phyloP scores from a whole-genome alignment of 1,139 yeast species.

The Hyphopichia wangnamkhiaoensis region DNA sequence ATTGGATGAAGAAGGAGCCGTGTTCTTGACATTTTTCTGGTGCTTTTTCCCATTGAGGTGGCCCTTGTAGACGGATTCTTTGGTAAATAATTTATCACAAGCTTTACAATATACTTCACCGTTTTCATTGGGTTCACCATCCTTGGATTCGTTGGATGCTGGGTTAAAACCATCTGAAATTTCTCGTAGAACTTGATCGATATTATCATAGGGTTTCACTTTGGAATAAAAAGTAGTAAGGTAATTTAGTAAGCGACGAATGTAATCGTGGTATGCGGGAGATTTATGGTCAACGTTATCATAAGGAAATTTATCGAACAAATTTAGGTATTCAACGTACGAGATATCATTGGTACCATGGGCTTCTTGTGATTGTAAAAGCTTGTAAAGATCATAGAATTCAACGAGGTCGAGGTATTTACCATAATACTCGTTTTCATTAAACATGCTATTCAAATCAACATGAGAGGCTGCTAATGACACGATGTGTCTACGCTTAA shows the following conservation, averaged over 20 bases:
- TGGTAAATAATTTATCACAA: conserved; percentile 68
- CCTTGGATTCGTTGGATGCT: conserved; percentile 3
- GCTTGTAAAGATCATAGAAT: conserved; percentile 53
- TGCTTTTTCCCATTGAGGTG: conserved; percentile 83
- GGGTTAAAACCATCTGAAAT: conserved; percentile 13
- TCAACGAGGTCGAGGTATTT: conserved; percentile 57
- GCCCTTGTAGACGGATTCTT: conserved; percentile 61
- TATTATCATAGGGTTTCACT: conserved; percentile 52
- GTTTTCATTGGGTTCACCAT: conserved; percentile 20
- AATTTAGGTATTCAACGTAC: conserved; percentile 53
- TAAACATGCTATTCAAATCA: conserved; percentile 49
- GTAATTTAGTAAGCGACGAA: conserved; percentile 46
- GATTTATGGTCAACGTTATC: conserved; percentile 22
- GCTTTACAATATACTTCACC: conserved; percentile 57
- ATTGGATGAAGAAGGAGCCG: too few species aligned
- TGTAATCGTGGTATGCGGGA: conserved; percentile 42
- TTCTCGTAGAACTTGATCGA: conserved; percentile 31
- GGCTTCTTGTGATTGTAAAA: conserved; percentile 21
- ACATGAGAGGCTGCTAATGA: conserved; percentile 54
- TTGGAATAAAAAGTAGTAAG: conserved; percentile 17
- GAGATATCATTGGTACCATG: conserved; percentile 25
- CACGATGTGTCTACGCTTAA: conserved; percentile 37
- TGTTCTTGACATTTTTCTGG: conserved; percentile 40
- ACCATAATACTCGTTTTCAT: conserved; percentile 66
- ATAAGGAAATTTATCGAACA: conserved; percentile 43